Evolutionary conservation across 345 rosid genomes (phyloP), one percentile per base, ranked within the genome.

Genomic region (Capsella bursapastoris): DNA sequence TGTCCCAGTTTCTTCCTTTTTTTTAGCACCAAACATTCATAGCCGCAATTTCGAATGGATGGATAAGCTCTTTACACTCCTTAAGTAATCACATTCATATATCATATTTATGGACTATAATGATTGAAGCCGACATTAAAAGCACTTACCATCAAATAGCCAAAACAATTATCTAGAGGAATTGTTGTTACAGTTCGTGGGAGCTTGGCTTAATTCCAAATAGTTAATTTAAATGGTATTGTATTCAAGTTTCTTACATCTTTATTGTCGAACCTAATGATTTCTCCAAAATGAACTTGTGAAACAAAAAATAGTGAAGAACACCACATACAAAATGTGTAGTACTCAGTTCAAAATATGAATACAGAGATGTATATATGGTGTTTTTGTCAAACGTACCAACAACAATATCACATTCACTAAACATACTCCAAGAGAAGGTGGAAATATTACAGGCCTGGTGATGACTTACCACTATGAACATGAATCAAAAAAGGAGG

Each of bases 21-120:
- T 71, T 70, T 64, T 71, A 48, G 62, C 32, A 77, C 76, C 67
- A 64, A 77, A 63, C 76, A 77, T 64, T 49, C 72, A 47, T 64
- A 77, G 80, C 80, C 71, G 55, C 66, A 56, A 57, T 70, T 70
- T 77, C 2, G 25, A 64, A 22, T 70, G 72, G 80, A 22, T 70
- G 72, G 80, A 77, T 77, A 71, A 77, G 76, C 40, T 77, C 67
- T 57, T 64, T 64, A 64, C 67, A 57, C 66, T 77, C 61, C 58
- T 57, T 48, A 35, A 25, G 47, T 7, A 48, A 38, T 57, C 44
- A 25, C 29, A 55, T 29, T 15, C 47, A 72, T 31, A 29, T 15
- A 34, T 49, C 38, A 58, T 16, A 31, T 7, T 6, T 44, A 32
- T 72, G 22, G 10, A 18, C 1, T 28, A 52, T 29, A 56, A 32